Evolutionary conservation across 306 rosid species (phyloP).

Genomic region (Casuarina glauca): DNA sequence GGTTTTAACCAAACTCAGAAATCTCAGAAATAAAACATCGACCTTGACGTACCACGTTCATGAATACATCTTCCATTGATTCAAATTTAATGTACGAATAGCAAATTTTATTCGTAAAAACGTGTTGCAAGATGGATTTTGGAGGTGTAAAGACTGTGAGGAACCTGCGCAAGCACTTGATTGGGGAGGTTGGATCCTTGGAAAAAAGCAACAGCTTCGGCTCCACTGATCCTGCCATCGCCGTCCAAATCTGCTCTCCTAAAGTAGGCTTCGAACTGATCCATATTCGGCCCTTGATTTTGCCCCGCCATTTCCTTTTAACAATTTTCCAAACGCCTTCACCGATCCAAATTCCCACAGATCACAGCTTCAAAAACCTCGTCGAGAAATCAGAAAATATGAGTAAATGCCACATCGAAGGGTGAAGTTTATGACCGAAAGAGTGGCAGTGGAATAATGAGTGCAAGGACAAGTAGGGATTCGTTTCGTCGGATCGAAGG

Average conservation of each 20-base stretch:
- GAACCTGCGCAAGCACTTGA: conserved; percentile 88
- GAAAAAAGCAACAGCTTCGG: conserved; percentile 86
- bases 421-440: background rate
- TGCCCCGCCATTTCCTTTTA: conserved; percentile 34
- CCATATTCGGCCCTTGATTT: conserved; percentile 43
- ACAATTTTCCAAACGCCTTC: background rate
- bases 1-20: background rate
- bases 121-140: background rate
- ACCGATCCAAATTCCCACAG: background rate
- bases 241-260: conserved; percentile 94
- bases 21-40: background rate
- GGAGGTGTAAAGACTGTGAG: background rate
- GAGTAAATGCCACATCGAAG: background rate
- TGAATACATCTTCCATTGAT: background rate
- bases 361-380: background rate
- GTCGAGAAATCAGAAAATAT: background rate
- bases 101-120: background rate
- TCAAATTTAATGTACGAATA: background rate
- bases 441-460: background rate
- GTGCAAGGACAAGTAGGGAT: background rate
- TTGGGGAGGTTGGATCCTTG: conserved; percentile 82
- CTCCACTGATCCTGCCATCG: conserved; percentile 92
- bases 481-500: conserved; percentile 5
- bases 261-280: conserved; percentile 80
- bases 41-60: background rate